Conservation (phyloP, 768 basidiomycete genomes). For the Xerocomus brunneocitrinus region DNA sequence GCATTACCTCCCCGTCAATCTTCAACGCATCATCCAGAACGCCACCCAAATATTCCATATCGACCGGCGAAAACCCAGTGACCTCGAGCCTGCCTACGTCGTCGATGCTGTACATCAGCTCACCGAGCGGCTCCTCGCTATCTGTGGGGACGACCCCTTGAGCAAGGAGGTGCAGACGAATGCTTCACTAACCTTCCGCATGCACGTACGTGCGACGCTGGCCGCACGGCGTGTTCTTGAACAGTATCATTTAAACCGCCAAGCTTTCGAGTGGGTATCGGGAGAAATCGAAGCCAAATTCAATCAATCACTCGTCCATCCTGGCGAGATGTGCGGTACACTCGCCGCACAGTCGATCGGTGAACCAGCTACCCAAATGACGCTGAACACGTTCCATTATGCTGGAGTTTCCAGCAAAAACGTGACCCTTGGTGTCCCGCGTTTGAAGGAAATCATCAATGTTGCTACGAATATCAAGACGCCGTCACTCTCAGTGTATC, state of each 20-base stretch:
- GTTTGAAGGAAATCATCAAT: constrained; percentile 98
- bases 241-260: constrained; percentile 79
- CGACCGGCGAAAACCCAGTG: constrained; percentile 88
- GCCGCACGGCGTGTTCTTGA: constrained; percentile 85
- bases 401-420: constrained; percentile 99
- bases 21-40: constrained; percentile 93
- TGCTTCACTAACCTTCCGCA: constrained; percentile 87
- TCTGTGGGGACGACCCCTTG: constrained; percentile 80
- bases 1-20: constrained; percentile 92
- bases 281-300: constrained; percentile 95
- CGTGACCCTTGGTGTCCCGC: constrained; percentile 98
- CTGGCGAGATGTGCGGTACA: constrained; percentile 99
- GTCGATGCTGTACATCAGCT: constrained; percentile 74
- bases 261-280: constrained; percentile 97
- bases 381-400: constrained; percentile 99
- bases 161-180: constrained; percentile 79
- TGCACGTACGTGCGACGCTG: constrained; percentile 88
- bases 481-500: constrained; percentile 90
- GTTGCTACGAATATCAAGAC: constrained; percentile 99
- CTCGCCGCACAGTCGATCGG: constrained; percentile 98
- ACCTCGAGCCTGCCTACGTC: constrained; percentile 85
- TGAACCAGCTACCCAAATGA: constrained; percentile 99
- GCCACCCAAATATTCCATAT: constrained; percentile 96
- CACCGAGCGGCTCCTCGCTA: constrained; percentile 72
- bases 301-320: constrained; percentile 86